Conservation (phyloP, 441 rosid species). For the Dalechampia spathulata region DNA sequence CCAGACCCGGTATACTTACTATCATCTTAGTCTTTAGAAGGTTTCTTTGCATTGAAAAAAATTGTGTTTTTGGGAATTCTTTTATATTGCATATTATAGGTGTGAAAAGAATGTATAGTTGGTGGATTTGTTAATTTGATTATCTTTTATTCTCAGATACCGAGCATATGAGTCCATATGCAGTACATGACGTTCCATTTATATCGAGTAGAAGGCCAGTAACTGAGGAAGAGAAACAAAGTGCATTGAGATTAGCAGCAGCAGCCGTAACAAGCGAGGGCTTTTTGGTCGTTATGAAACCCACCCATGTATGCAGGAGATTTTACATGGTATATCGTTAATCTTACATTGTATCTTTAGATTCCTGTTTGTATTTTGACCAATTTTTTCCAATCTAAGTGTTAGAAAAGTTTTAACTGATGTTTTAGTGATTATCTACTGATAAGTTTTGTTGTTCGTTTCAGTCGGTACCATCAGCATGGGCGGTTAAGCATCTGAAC, state of each 20-base stretch:
- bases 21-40: neutral
- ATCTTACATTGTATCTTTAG: neutral
- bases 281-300: conserved; percentile 39
- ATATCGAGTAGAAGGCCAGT: conserved; percentile 29
- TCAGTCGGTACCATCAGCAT: conserved; percentile 39
- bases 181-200: conserved; percentile 12
- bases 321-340: conserved; percentile 35
- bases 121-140: too few species aligned
- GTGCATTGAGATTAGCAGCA: conserved; percentile 26
- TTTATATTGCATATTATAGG: neutral
- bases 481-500: conserved; percentile 27
- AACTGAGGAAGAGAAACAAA: conserved; percentile 27
- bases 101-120: too few species aligned
- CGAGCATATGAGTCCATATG: conserved; percentile 4
- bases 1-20: conserved; percentile 24
- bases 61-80: neutral
- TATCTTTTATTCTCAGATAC: too few species aligned
- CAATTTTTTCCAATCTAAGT: neutral
- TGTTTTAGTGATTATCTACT: too few species aligned
- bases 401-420: neutral
- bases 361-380: neutral
- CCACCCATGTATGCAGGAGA: conserved; percentile 35
- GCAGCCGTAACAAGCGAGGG: conserved; percentile 23
- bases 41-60: neutral
- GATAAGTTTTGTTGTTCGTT: neutral